Base-by-base conservation (phyloP, 352 stramenopile species). In the Discostella stelligera region DNA sequence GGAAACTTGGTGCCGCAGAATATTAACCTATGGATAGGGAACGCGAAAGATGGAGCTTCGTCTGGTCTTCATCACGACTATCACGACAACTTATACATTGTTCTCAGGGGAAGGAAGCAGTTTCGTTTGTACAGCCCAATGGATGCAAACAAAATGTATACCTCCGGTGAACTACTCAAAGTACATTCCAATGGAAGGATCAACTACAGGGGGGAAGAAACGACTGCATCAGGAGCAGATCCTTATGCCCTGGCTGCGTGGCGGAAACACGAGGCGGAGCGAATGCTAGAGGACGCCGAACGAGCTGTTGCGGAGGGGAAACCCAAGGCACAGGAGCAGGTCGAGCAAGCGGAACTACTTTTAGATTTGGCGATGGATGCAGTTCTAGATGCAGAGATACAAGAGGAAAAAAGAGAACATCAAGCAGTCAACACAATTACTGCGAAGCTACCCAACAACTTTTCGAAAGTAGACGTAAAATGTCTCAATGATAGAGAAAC, bases 61-160 rank as follows among this genome's bases (percentile, higher is more conserved):
- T 82, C 89, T 10, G 97, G 97, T 0, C 89, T 99, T 37, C 97
- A 99, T 85, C 97, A 99, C 76, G 97, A 99, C 83, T 98, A 98
- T 91, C 97, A 99, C 82, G 97, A 99, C 89, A 99, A 99, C 78
- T 77, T 99, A 25, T 99, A 99, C 86, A 91, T 98, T 49, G 55
- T 99, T 21, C 74, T 98, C 46, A 83, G 90, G 37, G 97, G 97
- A 21, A 91, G 85, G 59, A 99, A 99, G 85, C 85, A 79, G 16
- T 98, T 99, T 89, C 94, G 94, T 25, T 80, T 99, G 37, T 98
- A 96, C 80, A 0, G 32, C 48, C 66, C 76, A 10, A 10, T 23
- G 37, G 93, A 97, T 71, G 88, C 95, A 4, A 73, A 94, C 9
- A 82, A 91, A 62, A 96, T 99, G 94, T 97, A 98, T 78, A 96